These are phyloP conservation scores for Gracilaria caudata DNA, from an alignment of 23 red algal species.

Conservation along the genomic window DNA sequence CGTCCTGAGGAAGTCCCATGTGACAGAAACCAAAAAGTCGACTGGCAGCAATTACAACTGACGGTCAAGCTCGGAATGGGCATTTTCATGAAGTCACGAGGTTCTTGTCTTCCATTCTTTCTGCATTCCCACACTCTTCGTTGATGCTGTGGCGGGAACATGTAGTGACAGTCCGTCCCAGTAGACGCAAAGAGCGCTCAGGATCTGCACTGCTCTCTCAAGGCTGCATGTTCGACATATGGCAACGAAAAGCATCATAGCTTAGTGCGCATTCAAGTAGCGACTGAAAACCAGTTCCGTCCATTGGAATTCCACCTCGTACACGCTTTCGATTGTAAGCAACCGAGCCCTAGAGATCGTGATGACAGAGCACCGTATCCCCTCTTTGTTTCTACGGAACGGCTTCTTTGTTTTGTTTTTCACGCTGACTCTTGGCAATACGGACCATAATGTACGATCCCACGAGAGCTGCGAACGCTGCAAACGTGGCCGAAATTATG, in stretches of 20 bases:
- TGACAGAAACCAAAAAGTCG: not conserved
- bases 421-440: constrained; percentile 10
- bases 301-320: not conserved
- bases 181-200: no score
- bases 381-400: not conserved
- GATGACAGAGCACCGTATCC: no score
- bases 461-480: constrained; percentile 19
- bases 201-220: no score
- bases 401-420: not conserved
- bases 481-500: constrained; percentile 26
- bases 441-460: constrained; percentile 38
- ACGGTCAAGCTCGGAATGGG: not conserved
- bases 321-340: not conserved
- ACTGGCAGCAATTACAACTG: not conserved
- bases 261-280: not conserved
- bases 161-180: no score
- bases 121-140: no score
- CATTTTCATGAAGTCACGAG: not conserved
- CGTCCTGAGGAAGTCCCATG: not conserved
- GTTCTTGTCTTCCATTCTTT: not conserved
- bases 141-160: no score
- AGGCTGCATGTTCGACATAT: not conserved
- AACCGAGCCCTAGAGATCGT: not conserved
- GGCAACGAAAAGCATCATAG: not conserved
- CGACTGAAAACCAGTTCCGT: no score